A percentile compares a stretch with the other conserved stretches of the same genome.
Conservation (phyloP, 2,329 filamentous ascomycete species). For the Pseudocercospora fijiensis region DNA sequence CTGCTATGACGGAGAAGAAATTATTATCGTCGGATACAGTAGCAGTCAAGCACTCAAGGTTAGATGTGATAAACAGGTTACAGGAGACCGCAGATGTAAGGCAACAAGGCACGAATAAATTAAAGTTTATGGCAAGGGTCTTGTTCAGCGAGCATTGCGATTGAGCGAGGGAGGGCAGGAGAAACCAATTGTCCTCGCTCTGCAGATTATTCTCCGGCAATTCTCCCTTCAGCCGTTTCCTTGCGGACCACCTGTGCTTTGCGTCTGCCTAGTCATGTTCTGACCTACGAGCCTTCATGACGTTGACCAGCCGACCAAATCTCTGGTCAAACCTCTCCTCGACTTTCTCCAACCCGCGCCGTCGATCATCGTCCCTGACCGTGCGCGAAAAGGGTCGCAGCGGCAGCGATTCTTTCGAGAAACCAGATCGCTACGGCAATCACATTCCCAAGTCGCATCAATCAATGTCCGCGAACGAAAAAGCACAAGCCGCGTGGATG, state of each 20-base stretch:
- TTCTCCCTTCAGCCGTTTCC: not conserved
- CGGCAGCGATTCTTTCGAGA: slow-evolving; percentile 46
- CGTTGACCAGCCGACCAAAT: slow-evolving; percentile 20
- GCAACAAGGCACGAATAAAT: not conserved
- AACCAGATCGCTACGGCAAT: slow-evolving; percentile 44
- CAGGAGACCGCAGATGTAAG: not conserved
- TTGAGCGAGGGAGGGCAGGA: not conserved
- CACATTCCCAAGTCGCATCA: slow-evolving; percentile 22
- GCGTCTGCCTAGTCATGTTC: slow-evolving; percentile 11
- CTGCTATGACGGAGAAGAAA: slow-evolving; percentile 21
- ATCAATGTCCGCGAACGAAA: slow-evolving; percentile 39
- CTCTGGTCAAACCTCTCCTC: slow-evolving; percentile 56
- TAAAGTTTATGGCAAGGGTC: not conserved
- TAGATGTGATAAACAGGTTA: not conserved
- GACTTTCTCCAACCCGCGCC: slow-evolving; percentile 39
- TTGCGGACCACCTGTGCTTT: not conserved
- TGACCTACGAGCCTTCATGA: slow-evolving; percentile 19
- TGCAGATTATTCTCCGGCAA: not conserved
- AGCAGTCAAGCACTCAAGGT: not conserved
- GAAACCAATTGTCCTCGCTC: not conserved
- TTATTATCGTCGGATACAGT: too few relatives aligned
- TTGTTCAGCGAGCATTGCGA: not conserved
- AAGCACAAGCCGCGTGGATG: slow-evolving; percentile 53
- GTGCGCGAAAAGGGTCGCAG: slow-evolving; percentile 43
- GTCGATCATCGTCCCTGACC: slow-evolving; percentile 54